Base-by-base conservation (phyloP, 2,329 filamentous ascomycete genomes). In the Colletotrichum aenigma region DNA sequence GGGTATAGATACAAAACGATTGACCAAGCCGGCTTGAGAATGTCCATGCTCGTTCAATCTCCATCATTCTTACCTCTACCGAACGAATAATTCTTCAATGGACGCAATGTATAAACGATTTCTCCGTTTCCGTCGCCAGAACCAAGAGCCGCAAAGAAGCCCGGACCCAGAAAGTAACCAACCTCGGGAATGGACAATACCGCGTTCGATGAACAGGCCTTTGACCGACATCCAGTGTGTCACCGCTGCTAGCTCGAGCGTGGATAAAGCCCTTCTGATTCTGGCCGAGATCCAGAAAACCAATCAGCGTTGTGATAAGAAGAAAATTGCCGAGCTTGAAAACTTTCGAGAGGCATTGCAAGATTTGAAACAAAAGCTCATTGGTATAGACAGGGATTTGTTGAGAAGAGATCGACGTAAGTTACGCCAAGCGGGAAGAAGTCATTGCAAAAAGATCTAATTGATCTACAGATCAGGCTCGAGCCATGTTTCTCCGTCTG, bases 341-440 rank as follows among this genome's bases (percentile, higher is more conserved):
- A 7, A 21, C 5, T 48, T 48, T 18, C 43, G 9, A 21, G 4
- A 48, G 9, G 43, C 43, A 3, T 48, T 48, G 18, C 6, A 48
- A n/a, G 43, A 12, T 18, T 48, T 48, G 3, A 48, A 48, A 21
- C 10, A 3, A 10, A 18, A 48, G 43, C 43, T 48, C 43, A 18
- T n/a, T 4, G 43, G 18, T 12, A 13, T 48, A 1, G 18, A 48
- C 18, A 12, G 0, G 10, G 18, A 0, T 2, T 1, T 48, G 3
- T n/a, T 48, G 43, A 18, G 9, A 13, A 48, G 18, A 48, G 9
- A 48, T 21, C 43, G 43, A 48, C 1, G 43, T 48, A 48, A 12
- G 18, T 48, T 48, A 18, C 43, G 18, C 43, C 18, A 48, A 18
- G 12, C 0, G 1, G 3, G 18, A 12, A n/a, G 18, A 18, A n/a